Conservation (phyloP, 73 alveolate genomes). For the Paramecium bursaria region DNA sequence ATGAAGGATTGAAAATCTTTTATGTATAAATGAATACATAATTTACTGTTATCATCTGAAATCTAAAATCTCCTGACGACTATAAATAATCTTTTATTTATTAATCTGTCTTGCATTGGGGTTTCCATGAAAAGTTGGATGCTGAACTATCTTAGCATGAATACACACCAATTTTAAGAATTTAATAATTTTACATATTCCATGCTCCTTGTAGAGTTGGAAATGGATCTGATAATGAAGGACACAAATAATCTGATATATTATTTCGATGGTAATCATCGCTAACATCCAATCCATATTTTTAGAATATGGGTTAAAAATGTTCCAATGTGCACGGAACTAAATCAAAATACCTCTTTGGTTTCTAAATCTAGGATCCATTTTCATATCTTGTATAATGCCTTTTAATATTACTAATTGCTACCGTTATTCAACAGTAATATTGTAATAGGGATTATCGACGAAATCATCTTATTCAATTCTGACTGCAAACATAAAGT, state of each 20-base stretch:
- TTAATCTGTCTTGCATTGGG: background rate
- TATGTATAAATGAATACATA: background rate
- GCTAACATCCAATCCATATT: background rate
- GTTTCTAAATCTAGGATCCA: background rate
- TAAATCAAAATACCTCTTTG: constrained; percentile 7
- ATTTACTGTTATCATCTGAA: constrained; percentile 17
- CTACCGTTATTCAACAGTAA: constrained; percentile 22
- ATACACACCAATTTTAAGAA: too few relatives aligned
- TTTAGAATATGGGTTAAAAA: constrained; percentile 36
- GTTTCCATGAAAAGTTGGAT: background rate
- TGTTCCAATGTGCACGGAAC: constrained; percentile 39
- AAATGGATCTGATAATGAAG: too few relatives aligned
- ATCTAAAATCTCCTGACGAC: constrained; percentile 15
- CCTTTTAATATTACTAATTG: too few relatives aligned
- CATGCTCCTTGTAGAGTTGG: too few relatives aligned
- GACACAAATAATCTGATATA: too few relatives aligned
- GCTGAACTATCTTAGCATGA: background rate
- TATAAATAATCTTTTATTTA: background rate
- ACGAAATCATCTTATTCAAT: constrained; percentile 17
- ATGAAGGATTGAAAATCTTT: constrained; percentile 14
- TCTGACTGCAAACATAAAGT: constrained; percentile 25
- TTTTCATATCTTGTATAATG: background rate
- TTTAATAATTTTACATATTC: too few relatives aligned
- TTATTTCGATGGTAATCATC: background rate
- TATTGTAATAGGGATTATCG: constrained; percentile 27